Evolutionary conservation across 2,329 filamentous ascomycete species (phyloP).

Genomic region (Exutisphaerella laricina): DNA sequence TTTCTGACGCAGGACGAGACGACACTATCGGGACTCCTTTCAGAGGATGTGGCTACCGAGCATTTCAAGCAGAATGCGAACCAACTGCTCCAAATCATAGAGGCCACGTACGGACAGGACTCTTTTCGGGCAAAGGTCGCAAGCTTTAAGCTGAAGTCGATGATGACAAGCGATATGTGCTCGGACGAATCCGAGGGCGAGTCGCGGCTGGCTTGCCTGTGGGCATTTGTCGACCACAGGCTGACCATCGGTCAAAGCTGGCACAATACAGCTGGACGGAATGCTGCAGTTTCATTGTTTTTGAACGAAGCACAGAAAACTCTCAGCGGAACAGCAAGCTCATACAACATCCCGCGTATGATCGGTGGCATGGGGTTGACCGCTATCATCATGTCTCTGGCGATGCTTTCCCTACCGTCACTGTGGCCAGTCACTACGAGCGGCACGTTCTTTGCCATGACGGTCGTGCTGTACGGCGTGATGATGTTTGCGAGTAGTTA

Average conservation of each 20-base stretch:
- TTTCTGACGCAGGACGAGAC: slow-evolving; percentile 54
- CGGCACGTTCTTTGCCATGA: slow-evolving; percentile 35
- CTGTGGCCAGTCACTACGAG: slow-evolving; percentile 42
- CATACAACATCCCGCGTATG: slow-evolving; percentile 71
- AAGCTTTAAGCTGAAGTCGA: slow-evolving; percentile 4
- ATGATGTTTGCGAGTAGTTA: slow-evolving; percentile 99
- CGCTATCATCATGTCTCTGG: slow-evolving; percentile 38
- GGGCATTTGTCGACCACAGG: slow-evolving; percentile 13
- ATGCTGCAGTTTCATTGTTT: slow-evolving; percentile 46
- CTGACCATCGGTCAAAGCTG: neutral
- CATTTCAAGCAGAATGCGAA: slow-evolving; percentile 71
- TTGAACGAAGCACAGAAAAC: slow-evolving; percentile 66
- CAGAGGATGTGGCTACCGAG: slow-evolving; percentile 42
- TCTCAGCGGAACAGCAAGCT: slow-evolving; percentile 86
- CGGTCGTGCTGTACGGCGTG: slow-evolving; percentile 54
- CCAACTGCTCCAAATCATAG: slow-evolving; percentile 73
- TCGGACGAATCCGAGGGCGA: slow-evolving; percentile 17
- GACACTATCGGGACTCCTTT: slow-evolving; percentile 6
- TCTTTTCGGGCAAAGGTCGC: slow-evolving; percentile 12
- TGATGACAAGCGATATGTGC: slow-evolving; percentile 10
- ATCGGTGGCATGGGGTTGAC: slow-evolving; percentile 42
- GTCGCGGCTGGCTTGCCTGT: slow-evolving; percentile 24
- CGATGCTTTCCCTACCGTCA: slow-evolving; percentile 31
- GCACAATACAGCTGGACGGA: slow-evolving; percentile 9
- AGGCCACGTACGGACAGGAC: slow-evolving; percentile 57